Percentiles rank a stretch among this genome's conserved stretches.
Conservation (phyloP, 805 yeast genomes). For the Blastobotrys peoriensis region DNA sequence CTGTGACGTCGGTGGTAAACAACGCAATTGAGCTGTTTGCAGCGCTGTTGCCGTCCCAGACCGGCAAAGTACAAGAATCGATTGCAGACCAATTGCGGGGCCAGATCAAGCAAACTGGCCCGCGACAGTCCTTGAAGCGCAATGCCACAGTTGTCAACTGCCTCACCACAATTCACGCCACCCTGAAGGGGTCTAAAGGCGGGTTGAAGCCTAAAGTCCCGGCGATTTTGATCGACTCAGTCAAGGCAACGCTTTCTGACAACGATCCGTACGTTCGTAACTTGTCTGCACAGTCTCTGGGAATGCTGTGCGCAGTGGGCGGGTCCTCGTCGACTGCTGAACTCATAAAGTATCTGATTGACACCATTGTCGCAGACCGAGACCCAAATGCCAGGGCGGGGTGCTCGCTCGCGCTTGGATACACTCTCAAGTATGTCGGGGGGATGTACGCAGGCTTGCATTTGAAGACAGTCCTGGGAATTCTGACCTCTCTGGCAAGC, state of each 20-base stretch:
- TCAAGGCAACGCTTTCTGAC: conserved; percentile 38
- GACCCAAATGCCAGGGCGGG: conserved; percentile 63
- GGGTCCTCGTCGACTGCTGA: conserved; percentile 29
- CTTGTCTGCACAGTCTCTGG: conserved; percentile 53
- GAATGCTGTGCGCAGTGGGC: conserved; percentile 38
- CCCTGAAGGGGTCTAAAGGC: conserved; percentile 22
- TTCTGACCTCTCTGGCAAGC: conserved; percentile 50
- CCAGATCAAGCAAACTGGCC: conserved; percentile 11
- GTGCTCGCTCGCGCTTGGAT: conserved; percentile 43
- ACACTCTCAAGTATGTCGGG: conserved; percentile 38
- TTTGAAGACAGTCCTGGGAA: conserved; percentile 45
- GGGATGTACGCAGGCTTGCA: conserved; percentile 34
- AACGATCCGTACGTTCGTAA: conserved; percentile 38
- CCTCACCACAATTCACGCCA: conserved; percentile 57
- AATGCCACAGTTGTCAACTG: conserved; percentile 56
- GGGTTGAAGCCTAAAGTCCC: conserved; percentile 33
- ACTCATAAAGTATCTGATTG: conserved; percentile 50
- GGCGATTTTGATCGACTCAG: conserved; percentile 43
- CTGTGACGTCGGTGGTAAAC: conserved; percentile 57
- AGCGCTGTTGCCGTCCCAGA: conserved; percentile 59
- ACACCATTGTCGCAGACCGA: conserved; percentile 56
- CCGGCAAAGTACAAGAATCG: conserved; percentile 77
- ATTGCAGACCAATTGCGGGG: conserved; percentile 69
- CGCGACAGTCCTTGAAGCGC: conserved; percentile 21
- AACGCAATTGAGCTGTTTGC: conserved; percentile 72